These are phyloP conservation scores for Didymosphaeria variabile DNA, from an alignment of 2,329 filamentous ascomycete species.

Conservation along the genomic window DNA sequence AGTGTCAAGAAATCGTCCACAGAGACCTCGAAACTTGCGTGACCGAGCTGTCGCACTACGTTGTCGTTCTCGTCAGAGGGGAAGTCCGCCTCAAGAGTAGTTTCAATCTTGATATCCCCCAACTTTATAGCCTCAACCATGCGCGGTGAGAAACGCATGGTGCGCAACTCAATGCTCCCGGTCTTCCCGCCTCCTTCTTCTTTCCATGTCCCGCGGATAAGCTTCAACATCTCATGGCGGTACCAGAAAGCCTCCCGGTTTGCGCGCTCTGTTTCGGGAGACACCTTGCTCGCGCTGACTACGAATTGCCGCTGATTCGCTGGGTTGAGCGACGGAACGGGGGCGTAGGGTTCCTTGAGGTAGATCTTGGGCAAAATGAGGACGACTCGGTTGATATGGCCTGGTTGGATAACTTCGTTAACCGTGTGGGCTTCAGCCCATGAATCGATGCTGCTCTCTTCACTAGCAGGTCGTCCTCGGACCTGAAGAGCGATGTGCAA, in stretches of 20 bases:
- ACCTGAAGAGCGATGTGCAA: conserved; percentile 71
- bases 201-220: conserved; percentile 76
- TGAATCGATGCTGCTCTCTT: conserved; percentile 17
- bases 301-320: conserved; percentile 91
- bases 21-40: conserved; percentile 57
- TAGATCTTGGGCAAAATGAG: conserved; percentile 79
- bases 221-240: conserved; percentile 79
- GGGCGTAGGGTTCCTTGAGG: conserved; percentile 76
- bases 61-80: conserved; percentile 18
- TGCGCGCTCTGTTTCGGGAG: conserved; percentile 79
- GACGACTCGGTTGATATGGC: conserved; percentile 75
- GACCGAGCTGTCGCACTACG: conserved; percentile 51
- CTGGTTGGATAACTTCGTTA: conserved; percentile 63
- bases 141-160: conserved; percentile 74
- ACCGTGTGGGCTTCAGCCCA: conserved; percentile 37
- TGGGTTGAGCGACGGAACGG: conserved; percentile 82
- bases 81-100: conserved; percentile 50
- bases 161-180: conserved; percentile 79
- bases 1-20: conserved; percentile 75
- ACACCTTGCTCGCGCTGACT: conserved; percentile 80
- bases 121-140: conserved; percentile 87
- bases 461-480: conserved; percentile 33
- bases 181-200: conserved; percentile 63
- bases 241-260: conserved; percentile 92
- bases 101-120: conserved; percentile 74